Percentiles rank a stretch among this genome's conserved stretches.
phyloP scores from a whole-genome alignment of 192 early-diverging fungal genomes.

The Linderina pennispora region DNA sequence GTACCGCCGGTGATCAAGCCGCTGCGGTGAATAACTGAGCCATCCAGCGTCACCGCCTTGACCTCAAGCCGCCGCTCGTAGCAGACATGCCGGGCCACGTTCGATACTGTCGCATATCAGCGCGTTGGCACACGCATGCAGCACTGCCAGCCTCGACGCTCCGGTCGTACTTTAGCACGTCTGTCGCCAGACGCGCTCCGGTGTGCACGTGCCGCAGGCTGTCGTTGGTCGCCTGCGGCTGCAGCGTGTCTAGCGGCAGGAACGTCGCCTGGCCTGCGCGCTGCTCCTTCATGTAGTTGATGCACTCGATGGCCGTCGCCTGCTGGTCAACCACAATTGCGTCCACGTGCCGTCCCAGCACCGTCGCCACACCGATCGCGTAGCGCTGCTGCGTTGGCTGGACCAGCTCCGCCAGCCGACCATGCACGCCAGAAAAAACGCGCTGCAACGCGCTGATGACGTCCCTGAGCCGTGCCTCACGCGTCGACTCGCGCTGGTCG shows the following conservation, averaged over 20 bases:
- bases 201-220: slow-evolving; percentile 67
- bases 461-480: slow-evolving; percentile 71
- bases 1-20: slow-evolving; percentile 92
- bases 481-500: slow-evolving; percentile 78
- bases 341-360: slow-evolving; percentile 89
- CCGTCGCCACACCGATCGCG: slow-evolving; percentile 76
- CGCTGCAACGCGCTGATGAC: slow-evolving; percentile 72
- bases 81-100: slow-evolving; percentile 77
- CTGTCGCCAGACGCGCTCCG: slow-evolving; percentile 88
- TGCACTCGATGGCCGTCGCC: slow-evolving; percentile 92
- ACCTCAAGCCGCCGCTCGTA: slow-evolving; percentile 79
- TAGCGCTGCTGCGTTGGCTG: slow-evolving; percentile 91
- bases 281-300: slow-evolving; percentile 89
- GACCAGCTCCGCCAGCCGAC: slow-evolving; percentile 84
- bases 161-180: slow-evolving; percentile 83
- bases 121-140: slow-evolving; percentile 88
- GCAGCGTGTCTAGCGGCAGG: slow-evolving; percentile 83
- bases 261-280: slow-evolving; percentile 89
- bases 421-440: slow-evolving; percentile 86
- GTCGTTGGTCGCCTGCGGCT: slow-evolving; percentile 70
- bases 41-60: slow-evolving; percentile 90
- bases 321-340: slow-evolving; percentile 92
- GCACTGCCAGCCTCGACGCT: slow-evolving; percentile 70
- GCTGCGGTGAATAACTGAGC: slow-evolving; percentile 90
- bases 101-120: slow-evolving; percentile 87